These are phyloP conservation scores for Nakazawaea siamensis DNA, from an alignment of 805 yeast species.

Conservation along the genomic window DNA sequence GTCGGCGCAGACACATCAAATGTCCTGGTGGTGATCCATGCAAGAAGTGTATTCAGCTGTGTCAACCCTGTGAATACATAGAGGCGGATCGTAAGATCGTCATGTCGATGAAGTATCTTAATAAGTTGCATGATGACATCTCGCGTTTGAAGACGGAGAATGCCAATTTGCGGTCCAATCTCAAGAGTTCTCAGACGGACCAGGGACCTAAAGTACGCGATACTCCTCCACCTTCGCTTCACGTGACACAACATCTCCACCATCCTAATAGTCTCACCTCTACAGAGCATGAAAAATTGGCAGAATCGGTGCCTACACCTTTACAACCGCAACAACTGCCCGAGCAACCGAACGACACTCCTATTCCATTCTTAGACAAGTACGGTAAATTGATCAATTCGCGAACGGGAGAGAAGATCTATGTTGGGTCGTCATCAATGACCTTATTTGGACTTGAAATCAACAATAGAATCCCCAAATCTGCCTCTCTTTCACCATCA, in stretches of 20 bases:
- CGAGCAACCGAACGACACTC: conserved; percentile 35
- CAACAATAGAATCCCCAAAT: conserved; percentile 32
- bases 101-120: conserved; percentile 62
- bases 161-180: conserved; percentile 39
- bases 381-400: conserved; percentile 68
- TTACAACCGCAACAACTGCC: background rate
- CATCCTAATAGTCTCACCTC: background rate
- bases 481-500: conserved; percentile 15
- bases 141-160: conserved; percentile 60
- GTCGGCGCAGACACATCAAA: conserved; percentile 64
- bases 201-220: conserved; percentile 1
- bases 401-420: conserved; percentile 66
- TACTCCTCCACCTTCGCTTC: background rate
- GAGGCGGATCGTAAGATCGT: conserved; percentile 69
- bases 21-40: conserved; percentile 80
- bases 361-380: conserved; percentile 64
- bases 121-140: conserved; percentile 60
- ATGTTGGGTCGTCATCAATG: conserved; percentile 80
- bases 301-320: background rate
- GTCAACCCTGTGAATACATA: conserved; percentile 56
- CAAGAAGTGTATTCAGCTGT: conserved; percentile 46
- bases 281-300: background rate
- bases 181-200: conserved; percentile 19
- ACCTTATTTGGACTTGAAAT: conserved; percentile 73
- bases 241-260: conserved; percentile 1